phyloP scores from a whole-genome alignment of 108 stramenopile species.

The Parietichytrium sp. region DNA sequence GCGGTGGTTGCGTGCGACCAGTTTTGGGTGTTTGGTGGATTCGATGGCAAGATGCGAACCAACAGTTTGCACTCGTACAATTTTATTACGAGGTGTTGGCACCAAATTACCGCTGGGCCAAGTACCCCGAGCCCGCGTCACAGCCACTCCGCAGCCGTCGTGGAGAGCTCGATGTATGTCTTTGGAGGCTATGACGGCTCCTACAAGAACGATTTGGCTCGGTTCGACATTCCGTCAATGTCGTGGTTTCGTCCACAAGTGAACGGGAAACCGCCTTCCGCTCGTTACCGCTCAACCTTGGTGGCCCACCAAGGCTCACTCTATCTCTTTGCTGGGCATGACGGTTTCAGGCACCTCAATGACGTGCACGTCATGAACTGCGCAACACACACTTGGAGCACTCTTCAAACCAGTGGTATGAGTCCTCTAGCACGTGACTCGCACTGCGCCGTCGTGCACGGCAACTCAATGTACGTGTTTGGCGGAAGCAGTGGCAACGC shows the following conservation, averaged over 20 bases:
- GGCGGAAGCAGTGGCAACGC: slow-evolving; percentile 85
- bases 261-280: slow-evolving; percentile 9
- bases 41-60: neutral
- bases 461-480: slow-evolving; percentile 67
- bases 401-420: slow-evolving; percentile 70
- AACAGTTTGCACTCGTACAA: neutral
- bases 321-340: slow-evolving; percentile 60
- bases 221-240: slow-evolving; percentile 41
- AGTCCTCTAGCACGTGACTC: slow-evolving; percentile 83
- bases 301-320: slow-evolving; percentile 19
- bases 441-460: slow-evolving; percentile 81
- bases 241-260: neutral
- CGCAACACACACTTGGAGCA: slow-evolving; percentile 69
- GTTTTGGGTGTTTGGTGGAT: slow-evolving; percentile 55
- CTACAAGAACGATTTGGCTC: slow-evolving; percentile 84
- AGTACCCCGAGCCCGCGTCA: neutral
- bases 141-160: neutral
- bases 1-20: slow-evolving; percentile 17
- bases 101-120: neutral
- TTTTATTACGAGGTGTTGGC: neutral
- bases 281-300: slow-evolving; percentile 45
- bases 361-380: slow-evolving; percentile 91
- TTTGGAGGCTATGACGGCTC: slow-evolving; percentile 94
- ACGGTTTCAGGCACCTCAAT: slow-evolving; percentile 88
- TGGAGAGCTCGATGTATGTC: slow-evolving; percentile 65